phyloP scores from a whole-genome alignment of 306 rosid species.

The Lathyrus tuberosus region DNA sequence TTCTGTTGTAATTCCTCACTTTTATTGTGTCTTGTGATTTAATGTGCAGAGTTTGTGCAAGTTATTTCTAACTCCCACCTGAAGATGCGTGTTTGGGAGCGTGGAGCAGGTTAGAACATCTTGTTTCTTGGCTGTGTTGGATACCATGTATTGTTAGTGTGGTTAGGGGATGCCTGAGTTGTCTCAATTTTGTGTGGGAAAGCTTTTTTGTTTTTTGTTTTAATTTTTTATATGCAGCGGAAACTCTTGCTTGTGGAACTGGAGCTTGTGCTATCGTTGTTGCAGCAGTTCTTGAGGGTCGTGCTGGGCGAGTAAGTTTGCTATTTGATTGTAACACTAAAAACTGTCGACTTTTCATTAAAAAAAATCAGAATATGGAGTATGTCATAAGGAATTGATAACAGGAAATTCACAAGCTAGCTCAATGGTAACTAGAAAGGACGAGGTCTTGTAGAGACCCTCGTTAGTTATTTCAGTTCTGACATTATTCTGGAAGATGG shows the following conservation, averaged over 20 bases:
- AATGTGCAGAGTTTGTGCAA: slow-evolving; percentile 85
- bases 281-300: slow-evolving; percentile 96
- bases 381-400: not conserved
- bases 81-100: slow-evolving; percentile 99
- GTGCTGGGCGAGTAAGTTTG: slow-evolving; percentile 72
- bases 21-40: slow-evolving; percentile 31
- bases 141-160: slow-evolving; percentile 17
- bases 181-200: not conserved
- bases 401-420: not conserved
- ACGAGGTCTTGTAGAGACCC: not conserved
- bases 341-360: not conserved
- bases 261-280: slow-evolving; percentile 96
- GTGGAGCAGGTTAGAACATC: slow-evolving; percentile 83
- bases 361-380: not conserved
- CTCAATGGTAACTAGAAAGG: not conserved
- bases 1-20: not conserved
- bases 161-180: slow-evolving; percentile 11
- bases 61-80: slow-evolving; percentile 74
- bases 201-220: not conserved
- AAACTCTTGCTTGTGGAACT: slow-evolving; percentile 95
- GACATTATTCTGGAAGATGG: not conserved
- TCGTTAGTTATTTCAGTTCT: not conserved
- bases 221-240: slow-evolving; percentile 56
- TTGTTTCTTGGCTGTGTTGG: slow-evolving; percentile 9
- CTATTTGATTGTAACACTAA: slow-evolving; percentile 25